Conservation (phyloP, 805 yeast species). For the Schwanniomyces pseudopolymorphus region DNA sequence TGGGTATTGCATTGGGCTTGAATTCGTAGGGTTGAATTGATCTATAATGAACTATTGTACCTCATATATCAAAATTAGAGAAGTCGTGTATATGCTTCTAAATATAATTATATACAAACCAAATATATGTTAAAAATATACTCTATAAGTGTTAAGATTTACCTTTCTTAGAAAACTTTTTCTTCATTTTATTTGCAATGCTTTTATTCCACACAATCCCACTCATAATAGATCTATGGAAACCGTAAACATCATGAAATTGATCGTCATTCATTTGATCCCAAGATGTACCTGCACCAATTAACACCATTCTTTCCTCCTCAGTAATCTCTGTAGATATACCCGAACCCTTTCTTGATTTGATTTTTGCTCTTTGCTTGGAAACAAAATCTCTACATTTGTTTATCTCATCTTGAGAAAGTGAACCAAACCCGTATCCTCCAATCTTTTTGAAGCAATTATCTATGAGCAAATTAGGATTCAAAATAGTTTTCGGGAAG, state of each 20-base stretch:
- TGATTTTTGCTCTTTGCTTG: slow-evolving; percentile 50
- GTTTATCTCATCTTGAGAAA: slow-evolving; percentile 79
- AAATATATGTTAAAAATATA: neutral
- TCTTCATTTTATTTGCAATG: slow-evolving; percentile 54
- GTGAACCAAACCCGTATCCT: slow-evolving; percentile 62
- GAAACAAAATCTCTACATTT: slow-evolving; percentile 78
- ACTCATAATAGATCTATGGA: slow-evolving; percentile 43
- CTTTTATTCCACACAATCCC: slow-evolving; percentile 67
- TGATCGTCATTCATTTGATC: slow-evolving; percentile 21
- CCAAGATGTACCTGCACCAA: slow-evolving; percentile 12
- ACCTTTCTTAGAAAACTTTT: slow-evolving; percentile 22
- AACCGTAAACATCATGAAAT: slow-evolving; percentile 46
- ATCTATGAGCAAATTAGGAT: slow-evolving; percentile 69
- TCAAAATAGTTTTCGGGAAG: slow-evolving; percentile 67
- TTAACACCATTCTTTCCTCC: slow-evolving; percentile 35
- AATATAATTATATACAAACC: neutral
- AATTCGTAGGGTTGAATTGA: neutral
- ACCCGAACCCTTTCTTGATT: slow-evolving; percentile 23
- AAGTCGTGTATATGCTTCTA: neutral
- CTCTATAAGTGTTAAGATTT: neutral
- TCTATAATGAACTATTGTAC: neutral
- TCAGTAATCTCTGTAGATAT: slow-evolving; percentile 37
- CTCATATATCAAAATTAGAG: neutral
- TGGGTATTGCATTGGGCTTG: slow-evolving; percentile 41
- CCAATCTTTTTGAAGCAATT: slow-evolving; percentile 72